Evolutionary conservation across 345 rosid species (phyloP), one percentile per base, ranked within the genome.

Genomic region (Gossypium anomalum): DNA sequence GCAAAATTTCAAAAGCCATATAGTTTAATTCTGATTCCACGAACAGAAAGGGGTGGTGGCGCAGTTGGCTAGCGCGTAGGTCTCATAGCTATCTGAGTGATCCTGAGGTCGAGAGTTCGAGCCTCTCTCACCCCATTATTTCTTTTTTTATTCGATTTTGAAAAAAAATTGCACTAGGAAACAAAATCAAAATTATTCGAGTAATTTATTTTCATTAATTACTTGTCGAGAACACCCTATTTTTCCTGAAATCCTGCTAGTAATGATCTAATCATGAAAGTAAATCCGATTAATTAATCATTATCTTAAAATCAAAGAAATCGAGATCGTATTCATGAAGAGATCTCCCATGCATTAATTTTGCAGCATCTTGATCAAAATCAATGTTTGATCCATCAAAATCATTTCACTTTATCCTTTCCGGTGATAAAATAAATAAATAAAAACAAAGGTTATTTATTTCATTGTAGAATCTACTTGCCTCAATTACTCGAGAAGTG

Each of bases 71-170:
- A 34, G 41, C 41, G 89, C 93, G 93, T 84, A 87, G 96, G 90
- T 93, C 93, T 89, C 93, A 87, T 89, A 86, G 94, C 93, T 81
- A 1, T 55, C 63, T 52, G 93, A 90, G 97, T 82, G 1, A 93
- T 89, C 93, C 92, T 86, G 93, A 87, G 93, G 94, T 92, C 87
- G 96, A 90, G 96, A 88, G 94, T 85, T 86, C 87, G 90, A 86
- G 85, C 93, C 93, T 88, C 89, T 89, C 97, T 88, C 97, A 87
- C 89, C 96, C 92, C 93, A 92, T 11, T 23, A 0, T 0, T 19
- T 29, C 0, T 3, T 56, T 56, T 53, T 5, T 34, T 5, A 34
- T 5, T 34, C 41, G 7, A 34, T 5, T 34, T 34, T 34, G 41
- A 34, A 34, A 34, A 34, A 5, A 34, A 34, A 34, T 5, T 34